Base-by-base conservation (phyloP, 495 filamentous ascomycete species). In the Xylona heveae region DNA sequence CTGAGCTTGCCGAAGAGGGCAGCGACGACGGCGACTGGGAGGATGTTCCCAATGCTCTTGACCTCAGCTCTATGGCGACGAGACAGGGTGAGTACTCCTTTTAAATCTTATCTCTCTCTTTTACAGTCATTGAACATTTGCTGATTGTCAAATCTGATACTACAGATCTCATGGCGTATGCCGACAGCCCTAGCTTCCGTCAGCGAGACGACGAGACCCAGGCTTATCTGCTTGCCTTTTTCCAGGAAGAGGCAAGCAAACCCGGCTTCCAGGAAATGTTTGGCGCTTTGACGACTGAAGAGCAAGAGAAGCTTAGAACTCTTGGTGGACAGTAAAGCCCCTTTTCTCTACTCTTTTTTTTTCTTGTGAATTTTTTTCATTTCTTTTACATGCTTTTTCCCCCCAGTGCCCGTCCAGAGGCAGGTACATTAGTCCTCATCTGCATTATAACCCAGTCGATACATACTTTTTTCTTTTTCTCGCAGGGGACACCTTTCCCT, bases 121-220 rank as follows among this genome's bases (percentile, higher is more conserved):
- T 16, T 20, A 5, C 7, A 24, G 15, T 20, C 23, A 13, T 7
- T 2, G 10, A n/a, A 8, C 9, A 22, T n/a, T 13, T 7, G 13
- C 18, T 28, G 19, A 15, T 40, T 27, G 23, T 18, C 34, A 19
- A 31, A 28, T 28, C 35, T 19, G 9, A 18, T 20, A 5, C 34
- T 28, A 10, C 41, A 50, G 77, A 91, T 34, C 59, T 94, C 16
- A 83, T 94, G 78, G 59, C 67, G 9, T 83, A 64, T 40, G 62
- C 66, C 22, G 74, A 75, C 30, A 67, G 62, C 1, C 57, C 57
- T 24, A 48, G 51, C 0, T 62, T 63, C 38, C 69, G 78, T 23
- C 65, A 74, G 43, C 61, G 69, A n/a, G 85, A 97, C 44, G 84
- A 94, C 45, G 81, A 92, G 49, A 95, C 84, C 8, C 78, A 92